Percentiles rank a stretch among this genome's conserved stretches.
Evolutionary conservation across 768 basidiomycete species (phyloP).

Genomic region (Lactarius trivialis): DNA sequence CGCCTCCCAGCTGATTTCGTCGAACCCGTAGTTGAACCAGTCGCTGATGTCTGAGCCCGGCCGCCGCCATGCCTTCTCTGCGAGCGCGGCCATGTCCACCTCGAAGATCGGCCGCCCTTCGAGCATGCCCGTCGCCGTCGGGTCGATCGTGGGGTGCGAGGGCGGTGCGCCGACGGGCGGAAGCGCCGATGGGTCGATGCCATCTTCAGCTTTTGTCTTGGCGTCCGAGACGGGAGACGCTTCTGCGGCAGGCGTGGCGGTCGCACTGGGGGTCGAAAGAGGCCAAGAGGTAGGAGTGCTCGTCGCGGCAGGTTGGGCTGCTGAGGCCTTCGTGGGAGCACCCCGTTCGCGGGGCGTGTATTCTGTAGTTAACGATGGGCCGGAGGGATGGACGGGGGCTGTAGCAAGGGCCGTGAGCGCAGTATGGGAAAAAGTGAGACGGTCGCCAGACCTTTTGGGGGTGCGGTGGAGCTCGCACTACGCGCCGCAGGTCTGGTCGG

Average conservation of each 20-base stretch:
- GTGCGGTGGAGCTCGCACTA: constrained; percentile 29
- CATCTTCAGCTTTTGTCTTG: constrained; percentile 35
- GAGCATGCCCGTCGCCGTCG: constrained; percentile 53
- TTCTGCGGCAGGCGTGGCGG: constrained; percentile 17
- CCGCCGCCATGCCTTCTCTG: constrained; percentile 85
- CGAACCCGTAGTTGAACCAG: constrained; percentile 99
- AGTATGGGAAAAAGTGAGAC: not conserved
- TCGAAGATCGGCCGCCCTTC: constrained; percentile 80
- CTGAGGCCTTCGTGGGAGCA: constrained; percentile 34
- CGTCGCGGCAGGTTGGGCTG: constrained; percentile 25
- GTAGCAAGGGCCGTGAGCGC: constrained; percentile 19
- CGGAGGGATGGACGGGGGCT: constrained; percentile 42
- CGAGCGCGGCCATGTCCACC: constrained; percentile 65
- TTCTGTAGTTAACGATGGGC: constrained; percentile 70
- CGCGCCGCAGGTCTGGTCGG: constrained; percentile 31
- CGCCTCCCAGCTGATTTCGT: constrained; percentile 92
- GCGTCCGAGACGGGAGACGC: not conserved
- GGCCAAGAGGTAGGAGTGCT: constrained; percentile 20
- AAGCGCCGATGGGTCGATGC: constrained; percentile 56
- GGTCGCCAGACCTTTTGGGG: constrained; percentile 27
- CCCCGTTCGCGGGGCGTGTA: constrained; percentile 70
- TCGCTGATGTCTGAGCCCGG: constrained; percentile 91
- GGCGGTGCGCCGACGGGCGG: constrained; percentile 66
- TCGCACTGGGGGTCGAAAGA: constrained; percentile 12
- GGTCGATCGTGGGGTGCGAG: constrained; percentile 75